These are phyloP conservation scores for Inonotus obliquus DNA, from an alignment of 1,284 basidiomycete species.

Conservation along the genomic window DNA sequence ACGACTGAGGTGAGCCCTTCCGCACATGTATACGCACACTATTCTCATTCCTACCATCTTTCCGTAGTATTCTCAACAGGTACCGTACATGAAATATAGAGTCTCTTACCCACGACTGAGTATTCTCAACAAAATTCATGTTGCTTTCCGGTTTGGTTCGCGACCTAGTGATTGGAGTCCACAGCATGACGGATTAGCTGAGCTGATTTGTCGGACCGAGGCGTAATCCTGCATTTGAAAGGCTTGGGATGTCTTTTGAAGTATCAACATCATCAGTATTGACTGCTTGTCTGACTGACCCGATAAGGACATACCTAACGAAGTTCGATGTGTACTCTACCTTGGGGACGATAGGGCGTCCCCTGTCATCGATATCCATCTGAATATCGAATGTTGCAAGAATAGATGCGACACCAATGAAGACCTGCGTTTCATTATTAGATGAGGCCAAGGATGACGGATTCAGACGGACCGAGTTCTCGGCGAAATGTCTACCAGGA, in stretches of 20 bases:
- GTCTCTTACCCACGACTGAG: no score
- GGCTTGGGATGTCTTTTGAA: slow-evolving; percentile 10
- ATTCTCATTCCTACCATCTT: no score
- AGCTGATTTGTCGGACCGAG: slow-evolving; percentile 10
- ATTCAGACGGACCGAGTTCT: slow-evolving; percentile 2
- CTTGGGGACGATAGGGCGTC: slow-evolving; percentile 5
- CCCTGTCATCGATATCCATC: slow-evolving; percentile 9
- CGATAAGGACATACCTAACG: not conserved
- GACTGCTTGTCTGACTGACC: no score
- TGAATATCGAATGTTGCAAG: slow-evolving; percentile 12
- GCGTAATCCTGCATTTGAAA: slow-evolving; percentile 18
- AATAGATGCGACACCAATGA: slow-evolving; percentile 8
- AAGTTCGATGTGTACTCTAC: slow-evolving; percentile 4
- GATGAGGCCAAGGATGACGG: not conserved
- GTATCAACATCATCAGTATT: not conserved
- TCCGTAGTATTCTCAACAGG: no score
- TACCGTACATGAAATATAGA: no score
- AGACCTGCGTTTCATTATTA: not conserved
- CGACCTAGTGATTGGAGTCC: not conserved
- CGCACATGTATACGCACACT: no score
- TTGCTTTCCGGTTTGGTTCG: no score
- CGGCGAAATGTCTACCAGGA: slow-evolving; percentile 3
- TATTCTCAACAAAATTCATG: no score
- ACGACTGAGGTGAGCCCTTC: no score
- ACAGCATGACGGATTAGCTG: slow-evolving; percentile 6